These are phyloP conservation scores for Cytauxzoon felis DNA, from an alignment of 169 alveolate species.

Conservation along the genomic window DNA sequence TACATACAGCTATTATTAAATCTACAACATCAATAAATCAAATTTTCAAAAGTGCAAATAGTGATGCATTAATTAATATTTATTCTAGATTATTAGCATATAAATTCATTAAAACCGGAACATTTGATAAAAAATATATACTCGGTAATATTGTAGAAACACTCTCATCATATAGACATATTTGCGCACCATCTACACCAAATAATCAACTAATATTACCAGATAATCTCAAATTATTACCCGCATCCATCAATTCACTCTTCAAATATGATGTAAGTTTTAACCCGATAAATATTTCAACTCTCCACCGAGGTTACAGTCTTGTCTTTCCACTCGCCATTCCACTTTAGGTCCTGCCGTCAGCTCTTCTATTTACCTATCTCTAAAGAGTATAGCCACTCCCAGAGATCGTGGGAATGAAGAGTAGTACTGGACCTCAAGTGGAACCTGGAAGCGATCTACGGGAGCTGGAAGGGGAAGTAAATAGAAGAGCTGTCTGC, in stretches of 20 bases:
- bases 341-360: too few species aligned
- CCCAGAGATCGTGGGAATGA: too few species aligned
- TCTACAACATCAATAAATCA: conserved; percentile 55
- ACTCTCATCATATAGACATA: conserved; percentile 34
- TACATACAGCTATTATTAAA: conserved; percentile 62
- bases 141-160: conserved; percentile 9
- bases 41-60: conserved; percentile 60
- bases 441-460: too few species aligned
- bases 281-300: background rate
- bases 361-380: too few species aligned
- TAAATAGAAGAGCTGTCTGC: too few species aligned
- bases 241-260: conserved; percentile 67
- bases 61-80: conserved; percentile 62
- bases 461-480: too few species aligned
- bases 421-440: too few species aligned
- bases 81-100: conserved; percentile 58
- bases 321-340: too few species aligned
- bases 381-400: too few species aligned
- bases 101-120: conserved; percentile 17
- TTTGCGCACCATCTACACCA: conserved; percentile 68
- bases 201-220: conserved; percentile 82
- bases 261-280: conserved; percentile 70
- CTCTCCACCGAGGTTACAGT: background rate
- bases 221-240: conserved; percentile 78
- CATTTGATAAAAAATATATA: background rate